Conservation (phyloP, 1,284 basidiomycete species). For the Ganoderma sp. region DNA sequence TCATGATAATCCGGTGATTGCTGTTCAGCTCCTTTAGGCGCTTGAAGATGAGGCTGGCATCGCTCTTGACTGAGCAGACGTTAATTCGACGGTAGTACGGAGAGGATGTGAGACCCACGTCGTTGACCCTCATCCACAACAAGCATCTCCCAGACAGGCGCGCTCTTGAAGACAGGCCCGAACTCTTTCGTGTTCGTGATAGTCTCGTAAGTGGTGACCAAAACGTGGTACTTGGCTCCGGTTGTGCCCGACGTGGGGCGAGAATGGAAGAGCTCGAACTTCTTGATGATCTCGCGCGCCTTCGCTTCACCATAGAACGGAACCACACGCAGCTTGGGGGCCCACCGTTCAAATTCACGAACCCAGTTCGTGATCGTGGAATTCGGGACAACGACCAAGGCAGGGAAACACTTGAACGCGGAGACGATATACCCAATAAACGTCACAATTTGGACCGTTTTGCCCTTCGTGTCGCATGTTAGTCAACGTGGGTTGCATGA, state of each 20-base stretch:
- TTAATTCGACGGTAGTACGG: neutral
- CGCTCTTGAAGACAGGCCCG: slow-evolving; percentile 72
- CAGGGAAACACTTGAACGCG: slow-evolving; percentile 71
- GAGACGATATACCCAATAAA: slow-evolving; percentile 82
- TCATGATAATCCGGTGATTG: slow-evolving; percentile 89
- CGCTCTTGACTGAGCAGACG: slow-evolving; percentile 72
- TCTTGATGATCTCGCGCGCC: slow-evolving; percentile 80
- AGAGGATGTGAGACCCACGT: slow-evolving; percentile 54
- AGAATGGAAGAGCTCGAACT: slow-evolving; percentile 81
- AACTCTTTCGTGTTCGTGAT: slow-evolving; percentile 74
- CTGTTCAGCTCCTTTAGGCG: slow-evolving; percentile 82
- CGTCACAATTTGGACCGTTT: slow-evolving; percentile 91
- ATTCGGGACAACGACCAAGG: slow-evolving; percentile 92
- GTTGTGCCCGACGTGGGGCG: slow-evolving; percentile 47
- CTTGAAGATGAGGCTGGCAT: slow-evolving; percentile 81
- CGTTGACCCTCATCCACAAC: slow-evolving; percentile 95
- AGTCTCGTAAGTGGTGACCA: slow-evolving; percentile 90
- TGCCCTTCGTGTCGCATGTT: slow-evolving; percentile 60
- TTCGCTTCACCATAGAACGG: slow-evolving; percentile 83
- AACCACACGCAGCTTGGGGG: slow-evolving; percentile 79
- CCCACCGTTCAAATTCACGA: slow-evolving; percentile 92
- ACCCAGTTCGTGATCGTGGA: slow-evolving; percentile 91
- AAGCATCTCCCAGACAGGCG: slow-evolving; percentile 91
- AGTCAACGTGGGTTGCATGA: slow-evolving; percentile 2
- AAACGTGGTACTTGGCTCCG: slow-evolving; percentile 79